Evolutionary conservation across 2,329 filamentous ascomycete genomes (phyloP).

Genomic region (Diaporthe nobilis): DNA sequence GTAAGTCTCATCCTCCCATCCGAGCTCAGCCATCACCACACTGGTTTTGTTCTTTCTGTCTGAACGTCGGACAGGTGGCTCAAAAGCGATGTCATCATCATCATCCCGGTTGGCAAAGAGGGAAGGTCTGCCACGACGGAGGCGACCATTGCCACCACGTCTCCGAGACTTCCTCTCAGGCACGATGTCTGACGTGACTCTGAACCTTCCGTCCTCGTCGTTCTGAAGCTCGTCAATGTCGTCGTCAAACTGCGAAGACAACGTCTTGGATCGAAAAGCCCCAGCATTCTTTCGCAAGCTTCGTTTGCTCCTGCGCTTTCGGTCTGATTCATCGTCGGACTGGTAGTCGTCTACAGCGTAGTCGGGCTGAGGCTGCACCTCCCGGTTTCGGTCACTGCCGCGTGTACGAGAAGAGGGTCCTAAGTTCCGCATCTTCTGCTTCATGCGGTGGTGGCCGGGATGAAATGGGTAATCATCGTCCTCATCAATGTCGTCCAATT

Average conservation of each 20-base stretch:
- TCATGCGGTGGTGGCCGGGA: slow-evolving; percentile 36
- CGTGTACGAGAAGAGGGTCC: slow-evolving; percentile 21
- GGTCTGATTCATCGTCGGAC: slow-evolving; percentile 18
- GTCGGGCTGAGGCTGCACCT: background rate
- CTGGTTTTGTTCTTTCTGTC: slow-evolving; percentile 60
- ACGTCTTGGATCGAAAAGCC: background rate
- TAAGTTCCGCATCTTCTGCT: slow-evolving; percentile 12
- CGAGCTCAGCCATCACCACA: slow-evolving; percentile 65
- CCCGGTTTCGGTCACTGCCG: slow-evolving; percentile 14
- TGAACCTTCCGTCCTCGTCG: slow-evolving; percentile 38
- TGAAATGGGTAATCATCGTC: slow-evolving; percentile 35
- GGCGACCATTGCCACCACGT: slow-evolving; percentile 41
- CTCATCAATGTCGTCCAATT: slow-evolving; percentile 30
- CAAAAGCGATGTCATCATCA: slow-evolving; percentile 63
- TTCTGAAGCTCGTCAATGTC: slow-evolving; percentile 41
- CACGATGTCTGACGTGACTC: slow-evolving; percentile 49
- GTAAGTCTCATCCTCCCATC: slow-evolving; percentile 72
- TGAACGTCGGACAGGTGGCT: slow-evolving; percentile 62
- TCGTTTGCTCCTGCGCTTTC: slow-evolving; percentile 24
- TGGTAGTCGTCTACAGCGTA: slow-evolving; percentile 24
- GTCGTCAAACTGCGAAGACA: background rate
- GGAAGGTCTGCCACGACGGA: slow-evolving; percentile 44
- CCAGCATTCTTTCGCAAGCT: slow-evolving; percentile 18
- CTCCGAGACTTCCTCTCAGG: slow-evolving; percentile 40
- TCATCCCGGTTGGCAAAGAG: slow-evolving; percentile 51